Conservation (phyloP, 108 stramenopile species). For the Fragilaria crotonensis region DNA sequence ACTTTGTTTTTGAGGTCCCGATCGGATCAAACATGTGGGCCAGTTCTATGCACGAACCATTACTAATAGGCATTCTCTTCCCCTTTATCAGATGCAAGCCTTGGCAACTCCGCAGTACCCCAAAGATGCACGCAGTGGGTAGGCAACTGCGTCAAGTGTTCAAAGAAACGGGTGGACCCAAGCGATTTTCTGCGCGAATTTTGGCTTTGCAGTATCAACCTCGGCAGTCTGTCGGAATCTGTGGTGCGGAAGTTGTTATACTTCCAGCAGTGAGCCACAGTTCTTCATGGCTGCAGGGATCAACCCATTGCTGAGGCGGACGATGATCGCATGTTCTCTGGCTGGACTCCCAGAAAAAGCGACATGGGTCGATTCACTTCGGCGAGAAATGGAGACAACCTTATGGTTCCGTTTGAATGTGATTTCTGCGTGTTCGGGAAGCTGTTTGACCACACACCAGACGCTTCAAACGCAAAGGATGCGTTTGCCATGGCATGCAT, state of each 20-base stretch:
- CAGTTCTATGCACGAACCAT: slow-evolving; percentile 19
- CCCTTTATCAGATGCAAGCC: slow-evolving; percentile 21
- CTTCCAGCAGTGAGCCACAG: no score
- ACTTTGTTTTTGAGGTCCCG: slow-evolving; percentile 9
- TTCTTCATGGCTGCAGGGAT: no score
- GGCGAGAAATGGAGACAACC: not conserved
- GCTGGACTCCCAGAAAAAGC: no score
- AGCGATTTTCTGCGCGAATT: no score
- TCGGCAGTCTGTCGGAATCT: slow-evolving; percentile 11
- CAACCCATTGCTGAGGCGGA: no score
- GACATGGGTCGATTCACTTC: no score
- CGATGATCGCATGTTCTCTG: no score
- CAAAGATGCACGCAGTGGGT: slow-evolving; percentile 20
- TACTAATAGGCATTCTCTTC: slow-evolving; percentile 16
- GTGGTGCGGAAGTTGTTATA: no score
- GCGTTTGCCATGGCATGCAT: slow-evolving; percentile 6
- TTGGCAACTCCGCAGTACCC: slow-evolving; percentile 13
- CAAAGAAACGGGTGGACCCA: no score
- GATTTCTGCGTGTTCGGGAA: not conserved
- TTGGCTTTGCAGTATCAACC: slow-evolving; percentile 4
- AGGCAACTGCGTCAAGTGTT: slow-evolving; percentile 13
- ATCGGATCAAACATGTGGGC: slow-evolving; percentile 15
- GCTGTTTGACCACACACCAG: not conserved
- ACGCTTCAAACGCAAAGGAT: not conserved
- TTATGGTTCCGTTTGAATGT: not conserved